phyloP scores from a whole-genome alignment of 1,139 yeast species.

The Debaryomyces robertsiae region DNA sequence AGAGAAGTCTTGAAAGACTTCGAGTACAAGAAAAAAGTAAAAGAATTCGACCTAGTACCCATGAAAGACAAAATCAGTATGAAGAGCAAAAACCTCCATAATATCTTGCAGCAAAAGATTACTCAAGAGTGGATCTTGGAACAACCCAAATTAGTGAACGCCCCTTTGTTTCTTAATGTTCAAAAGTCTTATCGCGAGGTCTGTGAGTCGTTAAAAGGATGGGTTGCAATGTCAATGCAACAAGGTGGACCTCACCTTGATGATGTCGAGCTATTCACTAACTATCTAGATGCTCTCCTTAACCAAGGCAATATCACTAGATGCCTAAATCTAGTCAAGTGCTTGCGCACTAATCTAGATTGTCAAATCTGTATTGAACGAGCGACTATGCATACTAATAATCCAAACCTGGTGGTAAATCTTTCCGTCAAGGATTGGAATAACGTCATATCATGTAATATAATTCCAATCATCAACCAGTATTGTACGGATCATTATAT shows the following conservation, averaged over 20 bases:
- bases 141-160: slow-evolving; percentile 23
- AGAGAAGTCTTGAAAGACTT: slow-evolving; percentile 45
- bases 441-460: slow-evolving; percentile 3
- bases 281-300: slow-evolving; percentile 26
- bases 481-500: slow-evolving; percentile 11
- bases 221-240: slow-evolving; percentile 51
- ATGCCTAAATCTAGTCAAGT: slow-evolving; percentile 24
- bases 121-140: slow-evolving; percentile 29
- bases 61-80: slow-evolving; percentile 34
- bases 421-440: slow-evolving; percentile 12
- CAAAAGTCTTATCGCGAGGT: slow-evolving; percentile 35
- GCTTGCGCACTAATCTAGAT: slow-evolving; percentile 20
- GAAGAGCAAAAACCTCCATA: slow-evolving; percentile 19
- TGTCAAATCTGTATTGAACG: slow-evolving; percentile 14
- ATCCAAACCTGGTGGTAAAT: not conserved
- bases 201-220: slow-evolving; percentile 37
- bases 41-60: slow-evolving; percentile 30
- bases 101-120: slow-evolving; percentile 13
- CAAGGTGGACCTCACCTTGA: slow-evolving; percentile 60
- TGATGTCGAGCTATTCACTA: slow-evolving; percentile 48
- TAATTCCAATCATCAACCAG: slow-evolving; percentile 10
- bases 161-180: slow-evolving; percentile 42
- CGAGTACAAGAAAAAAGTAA: slow-evolving; percentile 30
- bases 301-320: slow-evolving; percentile 23
- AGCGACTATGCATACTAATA: not conserved